Conservation (phyloP, 2,329 filamentous ascomycete species). For the Fusarium continuum region DNA sequence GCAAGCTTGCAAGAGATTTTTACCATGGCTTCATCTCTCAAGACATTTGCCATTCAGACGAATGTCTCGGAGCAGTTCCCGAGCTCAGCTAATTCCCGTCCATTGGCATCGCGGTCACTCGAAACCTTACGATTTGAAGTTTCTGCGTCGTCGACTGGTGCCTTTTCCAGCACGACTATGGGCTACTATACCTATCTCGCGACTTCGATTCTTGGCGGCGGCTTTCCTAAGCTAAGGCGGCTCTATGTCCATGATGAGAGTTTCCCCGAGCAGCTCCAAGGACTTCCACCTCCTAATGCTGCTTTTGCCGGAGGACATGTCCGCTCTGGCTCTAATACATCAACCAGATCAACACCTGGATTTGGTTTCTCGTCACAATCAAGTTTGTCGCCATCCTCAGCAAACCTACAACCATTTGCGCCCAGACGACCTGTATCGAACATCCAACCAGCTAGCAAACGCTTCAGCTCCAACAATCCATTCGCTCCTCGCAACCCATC, state of each 20-base stretch:
- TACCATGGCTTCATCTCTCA: slow-evolving; percentile 64
- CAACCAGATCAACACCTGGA: slow-evolving; percentile 36
- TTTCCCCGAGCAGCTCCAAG: slow-evolving; percentile 82
- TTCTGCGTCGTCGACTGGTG: slow-evolving; percentile 65
- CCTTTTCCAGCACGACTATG: slow-evolving; percentile 63
- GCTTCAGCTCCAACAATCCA: slow-evolving; percentile 70
- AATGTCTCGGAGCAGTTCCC: slow-evolving; percentile 62
- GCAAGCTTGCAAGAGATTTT: slow-evolving; percentile 69
- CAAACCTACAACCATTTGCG: slow-evolving; percentile 37
- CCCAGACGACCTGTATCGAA: slow-evolving; percentile 46
- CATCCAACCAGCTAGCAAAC: slow-evolving; percentile 45
- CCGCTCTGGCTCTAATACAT: slow-evolving; percentile 48
- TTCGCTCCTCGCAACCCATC: slow-evolving; percentile 54
- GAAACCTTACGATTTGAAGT: slow-evolving; percentile 85
- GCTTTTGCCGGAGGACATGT: slow-evolving; percentile 44
- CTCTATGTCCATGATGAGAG: slow-evolving; percentile 87
- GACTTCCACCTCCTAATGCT: slow-evolving; percentile 71
- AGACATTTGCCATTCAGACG: slow-evolving; percentile 64
- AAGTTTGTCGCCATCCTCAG: slow-evolving; percentile 36
- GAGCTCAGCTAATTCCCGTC: slow-evolving; percentile 59
- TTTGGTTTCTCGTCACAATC: slow-evolving; percentile 41
- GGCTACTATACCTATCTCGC: slow-evolving; percentile 88
- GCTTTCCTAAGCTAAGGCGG: slow-evolving; percentile 75
- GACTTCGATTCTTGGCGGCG: slow-evolving; percentile 79
- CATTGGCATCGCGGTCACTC: slow-evolving; percentile 74